Evolutionary conservation across 1,139 yeast species (phyloP).

Genomic region (Magnusiomyces tetraspermus): DNA sequence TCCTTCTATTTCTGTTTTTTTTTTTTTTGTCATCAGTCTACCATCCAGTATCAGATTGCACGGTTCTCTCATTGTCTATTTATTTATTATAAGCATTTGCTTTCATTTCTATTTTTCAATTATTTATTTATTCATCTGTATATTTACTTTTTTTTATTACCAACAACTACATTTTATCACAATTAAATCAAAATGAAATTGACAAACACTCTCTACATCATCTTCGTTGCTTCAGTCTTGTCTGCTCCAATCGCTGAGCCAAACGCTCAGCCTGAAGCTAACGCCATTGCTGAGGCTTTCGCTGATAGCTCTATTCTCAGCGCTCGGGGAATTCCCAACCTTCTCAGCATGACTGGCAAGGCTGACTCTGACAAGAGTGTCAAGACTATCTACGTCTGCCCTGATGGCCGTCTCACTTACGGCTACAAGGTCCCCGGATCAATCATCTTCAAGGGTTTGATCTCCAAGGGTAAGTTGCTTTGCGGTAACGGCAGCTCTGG

Average conservation of each 20-base stretch:
- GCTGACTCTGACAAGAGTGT: background rate
- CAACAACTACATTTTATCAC: too few relatives aligned
- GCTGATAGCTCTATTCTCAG: background rate
- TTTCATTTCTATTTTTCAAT: too few relatives aligned
- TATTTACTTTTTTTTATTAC: too few relatives aligned
- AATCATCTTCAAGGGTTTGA: background rate
- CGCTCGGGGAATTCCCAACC: background rate
- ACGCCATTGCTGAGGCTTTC: background rate
- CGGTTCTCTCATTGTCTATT: too few relatives aligned
- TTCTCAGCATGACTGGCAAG: background rate
- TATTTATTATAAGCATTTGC: too few relatives aligned
- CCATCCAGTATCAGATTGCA: too few relatives aligned
- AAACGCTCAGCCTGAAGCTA: background rate
- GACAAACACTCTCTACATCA: slow-evolving; percentile 3
- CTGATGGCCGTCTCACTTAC: slow-evolving; percentile 5
- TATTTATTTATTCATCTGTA: too few relatives aligned
- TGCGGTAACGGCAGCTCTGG: background rate
- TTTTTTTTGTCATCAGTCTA: too few relatives aligned
- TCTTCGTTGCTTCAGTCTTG: background rate
- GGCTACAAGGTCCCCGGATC: slow-evolving; percentile 1
- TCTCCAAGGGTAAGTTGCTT: background rate
- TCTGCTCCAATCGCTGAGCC: slow-evolving; percentile 4
- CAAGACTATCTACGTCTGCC: slow-evolving; percentile 2
- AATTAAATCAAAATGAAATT: slow-evolving; percentile 1
- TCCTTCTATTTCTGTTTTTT: too few relatives aligned